Evolutionary conservation across 305 asterid genomes (phyloP).

Genomic region (Fraxinus albicans): DNA sequence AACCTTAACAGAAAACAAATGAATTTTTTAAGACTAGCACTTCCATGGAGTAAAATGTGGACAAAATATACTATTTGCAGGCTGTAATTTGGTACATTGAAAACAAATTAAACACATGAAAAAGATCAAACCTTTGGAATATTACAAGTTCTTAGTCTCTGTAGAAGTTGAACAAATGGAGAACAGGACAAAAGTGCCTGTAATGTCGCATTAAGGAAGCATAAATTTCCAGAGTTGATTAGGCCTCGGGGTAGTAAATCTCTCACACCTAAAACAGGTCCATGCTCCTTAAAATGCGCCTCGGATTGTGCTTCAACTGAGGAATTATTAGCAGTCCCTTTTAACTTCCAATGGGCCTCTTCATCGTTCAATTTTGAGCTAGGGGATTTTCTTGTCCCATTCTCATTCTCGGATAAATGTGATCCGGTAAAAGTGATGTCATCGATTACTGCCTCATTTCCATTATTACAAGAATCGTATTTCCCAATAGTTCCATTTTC

Average conservation of each 20-base stretch:
- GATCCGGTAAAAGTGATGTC: constrained; percentile 30
- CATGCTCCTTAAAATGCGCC: constrained; percentile 31
- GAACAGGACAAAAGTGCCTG: constrained; percentile 91
- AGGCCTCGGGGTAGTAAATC: constrained; percentile 83
- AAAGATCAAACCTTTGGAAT: constrained; percentile 52
- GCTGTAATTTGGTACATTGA: background rate
- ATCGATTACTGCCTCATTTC: constrained; percentile 33
- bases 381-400: constrained; percentile 25
- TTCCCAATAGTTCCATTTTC: constrained; percentile 50
- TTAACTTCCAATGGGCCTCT: constrained; percentile 31
- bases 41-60: background rate
- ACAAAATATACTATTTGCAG: background rate
- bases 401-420: constrained; percentile 37
- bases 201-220: constrained; percentile 90
- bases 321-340: constrained; percentile 37
- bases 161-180: constrained; percentile 78
- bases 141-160: constrained; percentile 46
- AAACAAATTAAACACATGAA: background rate
- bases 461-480: constrained; percentile 23
- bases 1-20: constrained; percentile 34
- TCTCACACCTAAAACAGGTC: constrained; percentile 32
- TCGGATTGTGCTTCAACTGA: constrained; percentile 34
- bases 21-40: background rate
- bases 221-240: constrained; percentile 82
- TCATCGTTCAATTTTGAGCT: constrained; percentile 17